Evolutionary conservation across 495 filamentous ascomycete species (phyloP).

Genomic region (Xylaria bambusicola): DNA sequence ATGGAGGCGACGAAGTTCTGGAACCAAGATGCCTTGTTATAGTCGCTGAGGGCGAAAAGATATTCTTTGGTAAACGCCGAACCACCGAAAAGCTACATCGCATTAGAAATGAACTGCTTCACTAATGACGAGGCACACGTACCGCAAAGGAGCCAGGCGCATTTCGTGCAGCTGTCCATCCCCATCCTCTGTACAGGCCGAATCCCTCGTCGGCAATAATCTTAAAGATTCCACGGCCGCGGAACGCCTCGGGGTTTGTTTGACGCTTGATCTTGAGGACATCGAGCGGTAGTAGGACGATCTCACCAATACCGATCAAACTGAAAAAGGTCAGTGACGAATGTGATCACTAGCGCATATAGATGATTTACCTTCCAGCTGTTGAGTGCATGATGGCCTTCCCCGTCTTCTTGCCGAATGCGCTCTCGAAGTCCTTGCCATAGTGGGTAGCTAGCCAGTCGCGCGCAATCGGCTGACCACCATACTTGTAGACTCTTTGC

Average conservation of each 20-base stretch:
- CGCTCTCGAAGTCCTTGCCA: conserved; percentile 76
- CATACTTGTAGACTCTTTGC: conserved; percentile 98
- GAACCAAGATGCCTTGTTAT: conserved; percentile 90
- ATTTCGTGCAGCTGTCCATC: conserved; percentile 97
- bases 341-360: background rate
- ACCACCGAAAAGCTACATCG: conserved; percentile 84
- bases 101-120: conserved; percentile 6
- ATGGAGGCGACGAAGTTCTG: conserved; percentile 99
- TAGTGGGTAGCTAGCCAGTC: conserved; percentile 87
- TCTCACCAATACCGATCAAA: conserved; percentile 95
- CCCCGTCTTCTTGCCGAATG: conserved; percentile 93
- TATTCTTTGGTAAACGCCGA: conserved; percentile 98
- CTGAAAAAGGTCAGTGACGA: conserved; percentile 43
- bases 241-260: conserved; percentile 98
- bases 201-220: conserved; percentile 95
- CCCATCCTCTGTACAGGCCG: conserved; percentile 92
- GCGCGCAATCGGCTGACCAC: conserved; percentile 91
- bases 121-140: conserved; percentile 39
- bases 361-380: conserved; percentile 72
- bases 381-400: conserved; percentile 98
- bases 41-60: conserved; percentile 81
- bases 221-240: conserved; percentile 84
- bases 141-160: conserved; percentile 96
- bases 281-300: conserved; percentile 90
- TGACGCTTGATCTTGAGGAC: conserved; percentile 99